Percentiles rank a stretch among this genome's conserved stretches.
phyloP scores from a whole-genome alignment of 306 rosid species.

The Datisca glomerata region DNA sequence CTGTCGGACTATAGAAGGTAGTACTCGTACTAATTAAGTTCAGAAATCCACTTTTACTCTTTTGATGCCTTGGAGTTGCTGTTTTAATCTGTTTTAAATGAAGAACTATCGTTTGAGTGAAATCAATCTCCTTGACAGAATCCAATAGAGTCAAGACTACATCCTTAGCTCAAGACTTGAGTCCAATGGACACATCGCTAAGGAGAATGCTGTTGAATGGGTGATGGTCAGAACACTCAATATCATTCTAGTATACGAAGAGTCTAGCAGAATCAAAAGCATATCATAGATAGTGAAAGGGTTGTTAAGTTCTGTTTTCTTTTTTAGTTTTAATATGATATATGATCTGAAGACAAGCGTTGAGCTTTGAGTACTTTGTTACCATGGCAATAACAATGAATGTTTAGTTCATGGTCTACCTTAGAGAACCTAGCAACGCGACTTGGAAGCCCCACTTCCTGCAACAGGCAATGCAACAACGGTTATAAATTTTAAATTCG shows the following conservation, averaged over 20 bases:
- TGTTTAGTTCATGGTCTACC: constrained; percentile 21
- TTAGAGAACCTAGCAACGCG: constrained; percentile 64
- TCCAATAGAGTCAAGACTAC: background rate
- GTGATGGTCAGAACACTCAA: background rate
- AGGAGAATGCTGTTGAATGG: too few species aligned
- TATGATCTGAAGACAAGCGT: background rate
- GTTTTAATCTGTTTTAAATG: constrained; percentile 39
- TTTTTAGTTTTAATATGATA: too few species aligned
- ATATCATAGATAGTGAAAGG: background rate
- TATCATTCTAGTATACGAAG: background rate
- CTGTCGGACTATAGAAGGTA: constrained; percentile 14
- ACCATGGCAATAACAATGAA: background rate
- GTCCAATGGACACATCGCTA: too few species aligned
- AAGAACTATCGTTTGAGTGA: background rate
- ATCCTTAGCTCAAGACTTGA: too few species aligned
- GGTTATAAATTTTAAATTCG: background rate
- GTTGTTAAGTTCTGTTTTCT: too few species aligned
- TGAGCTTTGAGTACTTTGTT: background rate
- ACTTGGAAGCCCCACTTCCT: constrained; percentile 95
- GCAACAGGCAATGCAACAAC: constrained; percentile 15
- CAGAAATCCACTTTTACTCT: constrained; percentile 23
- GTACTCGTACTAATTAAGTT: constrained; percentile 25
- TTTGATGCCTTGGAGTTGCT: constrained; percentile 32
- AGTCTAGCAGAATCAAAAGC: background rate
- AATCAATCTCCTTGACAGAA: background rate